Base-by-base conservation (phyloP, 169 alveolate species). In the Plasmodium vivax region DNA sequence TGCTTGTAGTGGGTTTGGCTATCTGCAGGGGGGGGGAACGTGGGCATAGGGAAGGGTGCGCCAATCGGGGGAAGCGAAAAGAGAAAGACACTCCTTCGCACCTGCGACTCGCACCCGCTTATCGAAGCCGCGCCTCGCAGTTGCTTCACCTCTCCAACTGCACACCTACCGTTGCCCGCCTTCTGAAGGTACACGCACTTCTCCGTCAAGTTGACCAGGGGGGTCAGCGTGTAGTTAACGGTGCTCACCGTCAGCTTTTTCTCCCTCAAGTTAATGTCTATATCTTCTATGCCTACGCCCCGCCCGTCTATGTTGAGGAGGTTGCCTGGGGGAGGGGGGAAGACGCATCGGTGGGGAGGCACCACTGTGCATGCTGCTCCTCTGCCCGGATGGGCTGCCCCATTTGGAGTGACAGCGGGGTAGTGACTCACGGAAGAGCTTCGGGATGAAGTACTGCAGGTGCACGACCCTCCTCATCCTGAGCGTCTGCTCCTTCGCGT, bases 221-320 rank as follows among this genome's bases (percentile, higher is more conserved):
- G 93, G 1, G 71, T 23, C 23, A 84, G 14, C 4, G 93, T 84
- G 71, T 84, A 41, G 71, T 84, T 84, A 3, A 84, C 83, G 1
- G 93, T 84, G 9, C 54, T 84, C 54, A 84, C 30, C 16, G 93
- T 84, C 19, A 84, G 8, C 5, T 84, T 62, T 71, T 84, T 84
- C 54, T 62, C 54, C 51, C 54, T 72, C 54, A 84, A 54, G 30
- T 84, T 72, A 9, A 84, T 51, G 8, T 9, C 12, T 23, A 84
- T 84, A n/a, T 84, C 83, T 41, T 84, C 93, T 32, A 84, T n/a
- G 7, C 84, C 93, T 84, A 84, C 27, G 32, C 93, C 93, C 9
- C 36, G 45, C 6, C 93, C 93, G 75, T 84, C 93, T 27, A 84
- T 43, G 45, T 84, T 84, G 34, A 84, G 75, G 1, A 84, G 36